Base-by-base conservation (phyloP, 73 alveolate genomes). In the Stentor coeruleus region DNA sequence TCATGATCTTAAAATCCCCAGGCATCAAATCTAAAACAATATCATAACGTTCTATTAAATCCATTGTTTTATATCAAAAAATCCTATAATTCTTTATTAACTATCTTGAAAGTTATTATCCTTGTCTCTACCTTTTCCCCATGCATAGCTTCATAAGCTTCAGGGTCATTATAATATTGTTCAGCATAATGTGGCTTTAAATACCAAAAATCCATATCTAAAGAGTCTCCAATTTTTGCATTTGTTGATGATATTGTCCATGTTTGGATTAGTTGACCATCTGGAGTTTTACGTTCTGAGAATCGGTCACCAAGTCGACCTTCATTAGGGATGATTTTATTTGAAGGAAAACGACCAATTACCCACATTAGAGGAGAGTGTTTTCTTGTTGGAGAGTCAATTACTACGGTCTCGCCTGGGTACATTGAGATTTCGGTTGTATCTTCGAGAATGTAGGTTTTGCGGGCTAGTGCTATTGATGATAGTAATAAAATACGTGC, bases 131-230 rank as follows among this genome's bases (percentile, higher is more conserved):
- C 49, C 37, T 20, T 66, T 33, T 66, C 37, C 37, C 79, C 79
- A 33, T 66, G 79, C 2, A 66, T 31, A 11, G n/a, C 79, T 20
- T 20, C 79, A 66, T 66, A 66, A 40, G 79, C 79, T 28, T 33
- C 33, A 1, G 79, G 79, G 41, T 66, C 79, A 33, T 66, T 66
- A 33, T 20, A 66, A 31, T 66, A 66, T 40, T 66, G 79, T 66
- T 66, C 79, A 33, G 79, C 79, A 2, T 20, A 66, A 15, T 66
- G 79, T 26, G 79, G 79, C 79, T 66, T 66, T 26, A 66, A 26
- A 31, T 66, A 33, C 79, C 79, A 66, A 33, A 66, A 66, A 1
- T 66, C 79, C 37, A 66, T 31, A 20, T 37, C 49, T 33, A 31
- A 20, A 20, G 36, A 14, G 0, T 66, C 79, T 20, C 79, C 79